phyloP scores from a whole-genome alignment of 257 asterid genomes.

The Solanum neorickii region DNA sequence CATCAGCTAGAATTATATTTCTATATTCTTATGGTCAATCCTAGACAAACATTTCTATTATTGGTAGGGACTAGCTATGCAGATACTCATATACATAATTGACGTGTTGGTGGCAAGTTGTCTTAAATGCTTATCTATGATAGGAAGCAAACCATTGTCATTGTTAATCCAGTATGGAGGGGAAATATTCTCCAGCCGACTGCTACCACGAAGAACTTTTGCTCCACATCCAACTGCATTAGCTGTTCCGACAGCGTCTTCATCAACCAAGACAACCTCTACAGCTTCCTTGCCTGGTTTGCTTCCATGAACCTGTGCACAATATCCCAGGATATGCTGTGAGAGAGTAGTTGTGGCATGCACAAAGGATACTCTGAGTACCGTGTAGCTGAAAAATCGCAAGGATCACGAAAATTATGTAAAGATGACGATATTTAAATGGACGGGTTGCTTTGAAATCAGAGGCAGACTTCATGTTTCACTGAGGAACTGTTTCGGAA shows the following conservation, averaged over 20 bases:
- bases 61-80: background rate
- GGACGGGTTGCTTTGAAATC: too few species aligned
- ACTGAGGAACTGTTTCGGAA: too few species aligned
- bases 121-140: background rate
- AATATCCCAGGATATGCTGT: too few species aligned
- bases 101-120: background rate
- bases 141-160: constrained; percentile 16
- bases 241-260: too few species aligned
- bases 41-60: background rate
- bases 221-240: background rate
- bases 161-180: constrained; percentile 7
- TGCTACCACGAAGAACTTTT: too few species aligned
- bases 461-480: too few species aligned
- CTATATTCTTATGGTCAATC: background rate
- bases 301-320: background rate
- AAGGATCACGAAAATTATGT: too few species aligned
- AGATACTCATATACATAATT: background rate
- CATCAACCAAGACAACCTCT: too few species aligned
- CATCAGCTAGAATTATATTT: background rate
- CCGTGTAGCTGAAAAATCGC: too few species aligned
- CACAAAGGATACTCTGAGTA: too few species aligned
- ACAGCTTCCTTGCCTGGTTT: constrained; percentile 9
- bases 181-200: background rate
- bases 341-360: too few species aligned
- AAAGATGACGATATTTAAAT: too few species aligned